Evolutionary conservation across 257 asterid species (phyloP).

Genomic region (Eustoma russellianum): DNA sequence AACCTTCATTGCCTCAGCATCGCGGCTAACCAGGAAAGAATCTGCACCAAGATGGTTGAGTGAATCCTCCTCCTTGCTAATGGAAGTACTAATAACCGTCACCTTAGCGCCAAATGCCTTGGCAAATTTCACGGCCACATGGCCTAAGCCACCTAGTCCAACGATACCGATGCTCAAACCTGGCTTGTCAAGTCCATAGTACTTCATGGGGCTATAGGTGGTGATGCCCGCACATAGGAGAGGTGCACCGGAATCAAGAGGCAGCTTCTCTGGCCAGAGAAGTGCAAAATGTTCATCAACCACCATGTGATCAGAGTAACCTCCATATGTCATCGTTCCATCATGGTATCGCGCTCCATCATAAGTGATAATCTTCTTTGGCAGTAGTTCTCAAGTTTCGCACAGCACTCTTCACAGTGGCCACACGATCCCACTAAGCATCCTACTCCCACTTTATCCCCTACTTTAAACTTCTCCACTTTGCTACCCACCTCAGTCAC

Average conservation of each 20-base stretch:
- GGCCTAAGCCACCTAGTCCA: constrained; percentile 24
- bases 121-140: constrained; percentile 36
- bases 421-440: constrained; percentile 60
- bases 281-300: constrained; percentile 28
- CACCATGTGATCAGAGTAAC: constrained; percentile 29
- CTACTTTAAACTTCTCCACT: constrained; percentile 40
- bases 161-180: constrained; percentile 25
- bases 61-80: constrained; percentile 26
- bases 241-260: constrained; percentile 32
- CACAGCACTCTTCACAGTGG: constrained; percentile 30
- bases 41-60: constrained; percentile 26
- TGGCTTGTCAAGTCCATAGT: constrained; percentile 31
- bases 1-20: constrained; percentile 29
- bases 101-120: constrained; percentile 34
- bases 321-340: constrained; percentile 34
- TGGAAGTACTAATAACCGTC: constrained; percentile 34
- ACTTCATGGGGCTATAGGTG: constrained; percentile 29
- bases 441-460: constrained; percentile 61
- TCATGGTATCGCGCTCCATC: constrained; percentile 11
- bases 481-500: constrained; percentile 53
- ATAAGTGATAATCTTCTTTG: constrained; percentile 19
- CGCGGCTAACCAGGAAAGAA: constrained; percentile 25
- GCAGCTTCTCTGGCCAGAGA: constrained; percentile 28
- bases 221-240: constrained; percentile 39
- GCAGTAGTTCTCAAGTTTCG: constrained; percentile 41